Evolutionary conservation across 805 yeast genomes (phyloP), one percentile per base, ranked within the genome.

Genomic region (Peterozyma xylosa): DNA sequence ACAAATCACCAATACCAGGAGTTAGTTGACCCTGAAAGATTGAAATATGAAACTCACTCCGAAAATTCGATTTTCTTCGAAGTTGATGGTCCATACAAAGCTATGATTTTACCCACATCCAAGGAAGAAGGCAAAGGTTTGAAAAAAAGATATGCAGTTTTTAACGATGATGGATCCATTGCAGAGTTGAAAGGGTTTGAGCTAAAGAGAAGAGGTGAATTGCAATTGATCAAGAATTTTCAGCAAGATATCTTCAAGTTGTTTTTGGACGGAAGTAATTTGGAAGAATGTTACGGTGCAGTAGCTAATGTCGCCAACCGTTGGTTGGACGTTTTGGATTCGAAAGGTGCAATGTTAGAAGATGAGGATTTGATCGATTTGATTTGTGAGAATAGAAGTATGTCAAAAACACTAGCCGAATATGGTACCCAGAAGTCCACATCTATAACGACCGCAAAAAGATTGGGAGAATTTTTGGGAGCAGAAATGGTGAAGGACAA

Each of bases 141-240:
- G 57, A 93, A 93, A 61, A 93, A 93, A 56, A 76, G 99, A 55
- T 93, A 93, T 57, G 99, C 99, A 2, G 99, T 93, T 4, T 93
- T 93, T 66, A 93, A 93, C 58, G 79, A 84, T 45, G 97, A 95
- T 61, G 98, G 98, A 1, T 70, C 95, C 0, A 60, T 93, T 34
- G 99, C 98, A 0, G 99, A 93, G 63, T 70, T 93, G 55, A 93
- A 93, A 61, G 99, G 99, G 6, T 93, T 93, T 57, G 99, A 93
- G 63, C 69, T 93, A 62, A 93, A 93, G 58, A 77, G 99, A 66
- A 79, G 99, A 63, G 99, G 99, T 55, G 99, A 93, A 60, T 70
- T 93, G 49, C 91, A 89, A 53, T 67, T 93, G 46, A 88, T 93
- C 60, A 95, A 93, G 58, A 89, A 90, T 54, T 93, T 93, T 64